phyloP scores from a whole-genome alignment of 208 protist genomes.

The Sergeia podlipaevii region DNA sequence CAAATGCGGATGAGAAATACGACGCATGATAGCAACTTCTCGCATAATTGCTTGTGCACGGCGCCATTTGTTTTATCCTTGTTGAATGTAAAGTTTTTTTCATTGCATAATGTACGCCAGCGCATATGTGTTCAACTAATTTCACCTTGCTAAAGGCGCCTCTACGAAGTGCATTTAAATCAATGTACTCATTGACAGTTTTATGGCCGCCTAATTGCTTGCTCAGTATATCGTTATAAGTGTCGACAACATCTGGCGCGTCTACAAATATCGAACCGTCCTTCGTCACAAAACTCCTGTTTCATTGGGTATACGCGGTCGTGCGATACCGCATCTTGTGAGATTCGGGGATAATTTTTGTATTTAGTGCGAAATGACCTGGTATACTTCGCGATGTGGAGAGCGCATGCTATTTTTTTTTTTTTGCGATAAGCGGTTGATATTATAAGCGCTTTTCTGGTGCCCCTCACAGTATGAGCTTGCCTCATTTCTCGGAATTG shows the following conservation, averaged over 20 bases:
- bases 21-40: constrained; percentile 85
- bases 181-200: constrained; percentile 56
- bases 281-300: not conserved
- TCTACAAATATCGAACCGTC: not conserved
- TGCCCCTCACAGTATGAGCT: too few relatives aligned
- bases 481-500: too few relatives aligned
- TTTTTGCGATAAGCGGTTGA: too few relatives aligned
- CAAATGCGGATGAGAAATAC: constrained; percentile 82
- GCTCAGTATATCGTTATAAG: constrained; percentile 20
- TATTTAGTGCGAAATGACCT: too few relatives aligned
- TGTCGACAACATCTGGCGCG: constrained; percentile 3
- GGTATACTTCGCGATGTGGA: too few relatives aligned
- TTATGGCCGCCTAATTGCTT: constrained; percentile 22
- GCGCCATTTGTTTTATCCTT: not conserved
- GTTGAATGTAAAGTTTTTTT: constrained; percentile 43
- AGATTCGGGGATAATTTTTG: not conserved
- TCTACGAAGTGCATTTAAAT: constrained; percentile 84
- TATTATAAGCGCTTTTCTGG: too few relatives aligned
- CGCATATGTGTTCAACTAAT: constrained; percentile 74
- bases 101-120: constrained; percentile 51
- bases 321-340: not conserved
- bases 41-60: constrained; percentile 15
- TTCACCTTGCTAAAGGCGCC: constrained; percentile 95
- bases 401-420: too few relatives aligned
- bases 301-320: not conserved